Percentiles rank a stretch among this genome's conserved stretches.
Conservation (phyloP, 768 basidiomycete genomes). For the Tricholoma bakamatsutake region DNA sequence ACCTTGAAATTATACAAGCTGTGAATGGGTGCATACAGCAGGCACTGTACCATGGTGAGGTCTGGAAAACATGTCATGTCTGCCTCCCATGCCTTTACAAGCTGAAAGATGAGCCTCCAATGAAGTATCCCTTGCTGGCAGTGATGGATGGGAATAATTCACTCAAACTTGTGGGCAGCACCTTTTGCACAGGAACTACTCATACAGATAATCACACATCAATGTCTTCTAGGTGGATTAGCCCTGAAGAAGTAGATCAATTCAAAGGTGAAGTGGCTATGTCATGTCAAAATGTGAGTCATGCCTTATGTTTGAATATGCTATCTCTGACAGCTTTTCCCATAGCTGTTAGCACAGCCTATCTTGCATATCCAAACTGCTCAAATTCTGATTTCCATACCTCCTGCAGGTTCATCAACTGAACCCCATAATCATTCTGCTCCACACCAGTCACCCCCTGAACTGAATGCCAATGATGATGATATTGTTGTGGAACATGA, state of each 20-base stretch:
- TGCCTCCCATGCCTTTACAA: slow-evolving; percentile 2
- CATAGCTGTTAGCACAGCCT: not conserved
- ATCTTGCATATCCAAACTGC: not conserved
- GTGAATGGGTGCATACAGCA: not conserved
- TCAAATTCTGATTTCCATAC: not conserved
- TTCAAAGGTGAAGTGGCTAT: not conserved
- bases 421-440: not conserved
- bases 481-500: slow-evolving; percentile 10
- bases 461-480: not conserved
- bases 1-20: not conserved
- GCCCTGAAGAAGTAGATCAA: not conserved
- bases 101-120: not conserved
- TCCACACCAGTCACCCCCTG: not conserved
- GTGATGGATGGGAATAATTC: not conserved
- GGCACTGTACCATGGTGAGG: not conserved
- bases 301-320: not conserved
- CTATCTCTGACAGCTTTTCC: not conserved
- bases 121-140: not conserved
- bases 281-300: not conserved
- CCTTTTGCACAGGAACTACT: not conserved
- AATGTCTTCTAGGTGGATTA: not conserved
- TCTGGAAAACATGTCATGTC: not conserved
- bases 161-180: not conserved
- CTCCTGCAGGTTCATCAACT: not conserved
- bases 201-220: not conserved